Percentiles rank a stretch among this genome's conserved stretches.
Conservation (phyloP, 2,329 filamentous ascomycete species). For the Cladosporium sp. region DNA sequence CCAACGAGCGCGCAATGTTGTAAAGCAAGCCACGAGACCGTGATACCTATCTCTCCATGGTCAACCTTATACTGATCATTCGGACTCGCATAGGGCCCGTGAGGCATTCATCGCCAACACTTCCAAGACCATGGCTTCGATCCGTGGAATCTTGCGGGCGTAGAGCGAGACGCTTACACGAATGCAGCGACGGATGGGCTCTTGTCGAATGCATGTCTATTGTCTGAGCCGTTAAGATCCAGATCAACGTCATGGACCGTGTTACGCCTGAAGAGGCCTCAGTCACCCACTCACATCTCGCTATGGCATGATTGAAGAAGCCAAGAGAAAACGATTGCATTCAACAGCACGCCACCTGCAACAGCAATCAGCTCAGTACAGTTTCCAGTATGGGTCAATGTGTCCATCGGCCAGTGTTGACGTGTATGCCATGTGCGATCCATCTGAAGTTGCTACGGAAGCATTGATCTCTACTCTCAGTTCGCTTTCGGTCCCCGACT, state of each 20-base stretch:
- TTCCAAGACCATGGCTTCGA: not conserved
- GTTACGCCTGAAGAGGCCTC: too few species aligned
- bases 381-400: not conserved
- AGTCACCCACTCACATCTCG: not conserved
- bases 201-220: not conserved
- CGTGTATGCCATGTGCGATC: not conserved
- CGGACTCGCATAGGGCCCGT: not conserved
- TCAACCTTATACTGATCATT: not conserved
- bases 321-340: not conserved
- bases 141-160: not conserved
- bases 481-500: not conserved
- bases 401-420: not conserved
- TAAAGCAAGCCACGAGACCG: not conserved
- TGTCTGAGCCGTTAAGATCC: not conserved
- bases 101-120: not conserved
- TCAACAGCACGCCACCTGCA: not conserved
- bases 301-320: not conserved
- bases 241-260: not conserved
- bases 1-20: not conserved
- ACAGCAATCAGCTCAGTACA: too few species aligned
- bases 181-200: not conserved
- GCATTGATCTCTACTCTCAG: not conserved
- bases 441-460: not conserved
- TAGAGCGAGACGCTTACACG: not conserved
- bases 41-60: not conserved